These are phyloP conservation scores for Mimosa pudica DNA, from an alignment of 306 rosid species.

Conservation along the genomic window DNA sequence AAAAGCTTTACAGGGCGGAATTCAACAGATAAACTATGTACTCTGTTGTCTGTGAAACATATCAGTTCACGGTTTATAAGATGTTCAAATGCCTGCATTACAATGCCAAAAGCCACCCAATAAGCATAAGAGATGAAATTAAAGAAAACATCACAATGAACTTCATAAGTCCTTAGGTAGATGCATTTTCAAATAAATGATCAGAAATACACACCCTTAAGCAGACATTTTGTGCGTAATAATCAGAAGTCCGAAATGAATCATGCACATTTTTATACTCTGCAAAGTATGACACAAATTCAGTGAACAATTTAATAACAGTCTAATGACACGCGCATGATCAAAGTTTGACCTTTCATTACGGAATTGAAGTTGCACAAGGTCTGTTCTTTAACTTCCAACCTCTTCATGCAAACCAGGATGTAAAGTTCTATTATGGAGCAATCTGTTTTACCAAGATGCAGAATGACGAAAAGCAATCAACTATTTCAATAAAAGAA, in stretches of 20 bases:
- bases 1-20: constrained; percentile 80
- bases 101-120: constrained; percentile 15
- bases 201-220: constrained; percentile 59
- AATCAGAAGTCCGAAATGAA: constrained; percentile 67
- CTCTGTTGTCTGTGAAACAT: constrained; percentile 75
- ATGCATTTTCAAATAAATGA: constrained; percentile 26
- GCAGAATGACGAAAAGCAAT: constrained; percentile 27
- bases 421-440: constrained; percentile 83
- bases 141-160: constrained; percentile 7
- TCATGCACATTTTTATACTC: constrained; percentile 74
- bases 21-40: constrained; percentile 64
- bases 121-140: constrained; percentile 1
- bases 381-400: constrained; percentile 82
- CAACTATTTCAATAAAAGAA: constrained; percentile 25
- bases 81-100: constrained; percentile 88
- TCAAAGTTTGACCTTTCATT: constrained; percentile 68
- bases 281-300: constrained; percentile 46
- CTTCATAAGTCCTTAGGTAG: constrained; percentile 18
- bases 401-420: constrained; percentile 89
- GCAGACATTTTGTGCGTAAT: constrained; percentile 68
- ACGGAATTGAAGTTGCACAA: constrained; percentile 82
- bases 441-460: constrained; percentile 62
- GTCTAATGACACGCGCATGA: constrained; percentile 21
- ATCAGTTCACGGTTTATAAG: constrained; percentile 74
- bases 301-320: constrained; percentile 26